Evolutionary conservation across 495 filamentous ascomycete species (phyloP), one percentile per base, ranked within the genome.

Genomic region (Arthonia radiata): DNA sequence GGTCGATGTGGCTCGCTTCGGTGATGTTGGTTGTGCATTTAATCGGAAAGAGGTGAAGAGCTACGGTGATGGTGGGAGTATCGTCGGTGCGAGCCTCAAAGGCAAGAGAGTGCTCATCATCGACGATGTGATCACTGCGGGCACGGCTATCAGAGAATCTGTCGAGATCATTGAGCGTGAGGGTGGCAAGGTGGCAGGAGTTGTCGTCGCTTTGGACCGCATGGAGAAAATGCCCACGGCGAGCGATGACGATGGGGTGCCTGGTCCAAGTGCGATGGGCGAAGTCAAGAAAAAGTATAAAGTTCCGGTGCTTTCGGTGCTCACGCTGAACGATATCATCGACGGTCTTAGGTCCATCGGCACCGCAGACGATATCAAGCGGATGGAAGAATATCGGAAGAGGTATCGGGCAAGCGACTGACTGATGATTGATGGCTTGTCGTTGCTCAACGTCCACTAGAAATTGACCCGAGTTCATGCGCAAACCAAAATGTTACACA

Each of bases 11-110:
- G 38, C 38, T 17, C 51, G 44, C 23, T 78, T 58, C 36, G 53
- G 48, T 8, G 35, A 52, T n/a, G 53, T 68, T 23, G 70, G 62
- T 41, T 93, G 91, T 52, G 69, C 63, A 16, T 93, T 83, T 59
- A 82, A 94, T 56, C 67, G 86, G 38, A 97, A 93, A 48, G 83
- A 97, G 46, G 68, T 64, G 34, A 94, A 94, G 54, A 68, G 70
- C 37, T 83, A 93, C 49, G 83, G 86, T 18, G 86, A 97, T 47
- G 80, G 80, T 23, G 83, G 86, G 14, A 70, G 59, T 43, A 82
- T 93, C 31, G 82, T 93, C 12, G 86, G 86, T 4, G 77, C 77
- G 13, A 56, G 68, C 3, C 48, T 97, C 42, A 67, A 70, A 46
- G 77, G 73, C 24, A 89, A 86, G 61, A 57, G 59, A 6, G 69